A percentile compares a stretch with the other conserved stretches of the same genome.
Evolutionary conservation across 257 asterid genomes (phyloP).

Genomic region (Salvia splendens): DNA sequence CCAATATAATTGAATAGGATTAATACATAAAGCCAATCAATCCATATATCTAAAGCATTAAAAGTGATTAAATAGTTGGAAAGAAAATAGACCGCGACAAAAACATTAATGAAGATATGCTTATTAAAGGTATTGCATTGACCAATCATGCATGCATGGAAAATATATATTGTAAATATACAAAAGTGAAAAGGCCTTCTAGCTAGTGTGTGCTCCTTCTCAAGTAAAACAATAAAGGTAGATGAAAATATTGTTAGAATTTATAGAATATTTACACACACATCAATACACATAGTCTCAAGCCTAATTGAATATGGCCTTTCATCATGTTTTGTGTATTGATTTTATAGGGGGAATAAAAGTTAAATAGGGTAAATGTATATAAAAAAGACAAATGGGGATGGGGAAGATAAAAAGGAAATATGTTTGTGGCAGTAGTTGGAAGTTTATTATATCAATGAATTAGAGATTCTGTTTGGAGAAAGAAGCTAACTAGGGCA

Average conservation of each 20-base stretch:
- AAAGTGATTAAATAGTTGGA: not conserved
- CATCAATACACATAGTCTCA: too few species aligned
- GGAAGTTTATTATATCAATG: constrained; percentile 1
- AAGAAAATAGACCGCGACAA: not conserved
- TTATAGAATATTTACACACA: too few species aligned
- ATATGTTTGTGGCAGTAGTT: not conserved
- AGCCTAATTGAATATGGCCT: too few species aligned
- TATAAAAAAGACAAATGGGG: not conserved
- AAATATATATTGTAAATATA: constrained; percentile 3
- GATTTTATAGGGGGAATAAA: too few species aligned
- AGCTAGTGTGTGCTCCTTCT: constrained; percentile 10
- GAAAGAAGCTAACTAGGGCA: constrained; percentile 34
- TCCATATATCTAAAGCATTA: not conserved
- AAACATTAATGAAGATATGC: constrained; percentile 24
- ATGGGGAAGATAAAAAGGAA: not conserved
- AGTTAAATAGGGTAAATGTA: not conserved
- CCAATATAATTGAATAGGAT: not conserved
- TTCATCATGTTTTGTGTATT: too few species aligned
- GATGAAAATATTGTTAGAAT: not conserved
- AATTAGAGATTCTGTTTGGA: constrained; percentile 32
- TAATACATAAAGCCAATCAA: not conserved
- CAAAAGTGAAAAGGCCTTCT: constrained; percentile 1
- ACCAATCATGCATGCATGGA: constrained; percentile 36
- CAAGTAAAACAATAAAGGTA: constrained; percentile 12
- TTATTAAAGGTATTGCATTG: constrained; percentile 33